phyloP scores from a whole-genome alignment of 2,329 filamentous ascomycete genomes.

The Gremmenia infestans region DNA sequence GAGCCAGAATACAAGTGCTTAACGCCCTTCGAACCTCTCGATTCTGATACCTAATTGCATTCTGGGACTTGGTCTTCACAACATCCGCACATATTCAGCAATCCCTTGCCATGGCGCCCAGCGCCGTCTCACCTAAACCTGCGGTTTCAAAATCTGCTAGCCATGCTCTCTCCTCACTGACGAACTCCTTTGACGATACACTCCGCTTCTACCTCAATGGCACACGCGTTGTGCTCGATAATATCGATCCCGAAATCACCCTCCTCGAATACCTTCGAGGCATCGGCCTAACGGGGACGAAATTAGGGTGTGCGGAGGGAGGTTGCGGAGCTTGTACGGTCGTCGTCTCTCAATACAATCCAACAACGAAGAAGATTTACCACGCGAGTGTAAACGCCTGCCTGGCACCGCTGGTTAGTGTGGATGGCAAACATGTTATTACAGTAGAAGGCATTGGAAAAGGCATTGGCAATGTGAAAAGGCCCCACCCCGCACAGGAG shows the following conservation, averaged over 20 bases:
- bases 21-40: background rate
- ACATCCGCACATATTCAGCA: background rate
- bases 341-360: conserved; percentile 89
- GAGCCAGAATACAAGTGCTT: background rate
- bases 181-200: conserved; percentile 77
- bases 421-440: conserved; percentile 97
- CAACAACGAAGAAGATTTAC: conserved; percentile 79
- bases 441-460: conserved; percentile 62
- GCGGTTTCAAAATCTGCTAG: conserved; percentile 22
- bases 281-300: conserved; percentile 90
- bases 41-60: background rate
- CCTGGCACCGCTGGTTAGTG: conserved; percentile 82
- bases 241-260: conserved; percentile 86
- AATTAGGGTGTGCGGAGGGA: conserved; percentile 93
- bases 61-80: background rate
- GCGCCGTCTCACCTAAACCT: conserved; percentile 46
- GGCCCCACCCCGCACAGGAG: conserved; percentile 85
- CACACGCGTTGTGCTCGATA: conserved; percentile 78
- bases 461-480: conserved; percentile 83
- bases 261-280: conserved; percentile 89
- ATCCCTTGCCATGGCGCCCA: conserved; percentile 47
- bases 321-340: conserved; percentile 96
- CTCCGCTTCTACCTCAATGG: conserved; percentile 93
- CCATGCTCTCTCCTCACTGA: conserved; percentile 55
- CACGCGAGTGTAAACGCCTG: conserved; percentile 97